Evolutionary conservation across 1,284 basidiomycete genomes (phyloP), one percentile per base, ranked within the genome.

Genomic region (Porodaedalea pini): DNA sequence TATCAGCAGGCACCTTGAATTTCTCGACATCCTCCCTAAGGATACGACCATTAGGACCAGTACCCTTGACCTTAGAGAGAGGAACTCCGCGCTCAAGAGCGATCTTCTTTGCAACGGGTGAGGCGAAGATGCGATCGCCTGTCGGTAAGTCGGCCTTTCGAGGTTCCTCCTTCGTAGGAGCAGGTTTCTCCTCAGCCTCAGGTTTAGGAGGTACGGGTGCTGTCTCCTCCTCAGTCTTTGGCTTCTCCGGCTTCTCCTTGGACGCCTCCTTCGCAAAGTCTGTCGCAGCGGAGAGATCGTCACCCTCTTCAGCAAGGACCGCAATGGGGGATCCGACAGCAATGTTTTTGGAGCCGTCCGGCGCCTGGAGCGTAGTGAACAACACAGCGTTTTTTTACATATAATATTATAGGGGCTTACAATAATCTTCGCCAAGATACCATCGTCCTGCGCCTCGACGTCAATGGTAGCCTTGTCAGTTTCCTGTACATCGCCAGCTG

Each of bases 391-490:
- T 53, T 32, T 21, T 5, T 64, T 13, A 49, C 55, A 21, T 60
- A 29, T 29, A 29, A 15, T 0, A 10, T 17, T 1, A 23, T 4
- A 8, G 5, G 11, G 27, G 71, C 83, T 56, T 71, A 84, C 86
- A 58, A 92, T 83, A 63, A 89, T 97, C 82, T 98, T 98, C 55
- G 90, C 95, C 60, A 99, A 77, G 61, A 98, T 76, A 69, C 96
- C 96, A 65, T 98, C 95, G 51, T 99, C 96, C 75, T 94, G 94
- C 13, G 96, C 94, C 75, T 99, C 96, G 25, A 99, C 96, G 74
- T 99, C 96, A 75, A 99, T 99, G 41, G 94, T 96, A 15, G 96
- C 96, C 82, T 98, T 98, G 85, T 98, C 95, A 51, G 96, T 98
- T 86, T 98, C 95, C 93, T 95, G 64, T 34, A 48, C 51, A 58